Evolutionary conservation across 768 basidiomycete genomes (phyloP), one percentile per base, ranked within the genome.

Genomic region (Kwoniella bestiolae): DNA sequence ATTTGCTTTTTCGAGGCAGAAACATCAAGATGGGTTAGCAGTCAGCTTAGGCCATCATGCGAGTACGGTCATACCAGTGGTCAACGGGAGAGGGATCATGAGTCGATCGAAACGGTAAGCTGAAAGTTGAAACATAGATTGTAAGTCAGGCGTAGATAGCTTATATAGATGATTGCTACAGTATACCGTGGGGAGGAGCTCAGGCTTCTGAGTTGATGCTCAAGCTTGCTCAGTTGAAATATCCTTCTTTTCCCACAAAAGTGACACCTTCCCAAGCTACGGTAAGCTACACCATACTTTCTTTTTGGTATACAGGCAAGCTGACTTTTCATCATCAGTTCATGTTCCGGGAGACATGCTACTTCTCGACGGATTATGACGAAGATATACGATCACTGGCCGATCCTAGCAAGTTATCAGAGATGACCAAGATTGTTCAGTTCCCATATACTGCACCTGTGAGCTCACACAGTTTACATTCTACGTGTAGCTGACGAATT

Each of bases 181-280:
- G 94, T 68, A 91, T 99, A 81, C 91, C 92, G 3, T 98, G 93
- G 92, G 96, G 96, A 28, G 87, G 90, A 26, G 86, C 88, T 2
- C 94, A 97, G 74, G 87, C 92, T 0, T 87, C 91, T 0, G 96
- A 99, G 60, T 91, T 96, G 75, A 85, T 97, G 56, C 87, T 94
- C 66, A 96, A 94, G 76, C 87, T 95, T 23, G 88, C 94, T 45
- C 94, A 97, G 77, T 86, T 98, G 35, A 99, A 98, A 81, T 96
- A 98, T 77, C 90, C 95, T 28, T 89, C 85, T 50, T 98, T 98
- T 79, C 91, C 92, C 5, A 90, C 90, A 1, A 88, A 92, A 46
- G 87, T 97, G 11, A 90, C 90, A 0, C 76, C 86, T 16, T 76
- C 83, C 0, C 95, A 97, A 73, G 87, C 92, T 4, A 89, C 86